Conservation (phyloP, 1,139 yeast species). For the Saccharomycopsis hybrid region DNA sequence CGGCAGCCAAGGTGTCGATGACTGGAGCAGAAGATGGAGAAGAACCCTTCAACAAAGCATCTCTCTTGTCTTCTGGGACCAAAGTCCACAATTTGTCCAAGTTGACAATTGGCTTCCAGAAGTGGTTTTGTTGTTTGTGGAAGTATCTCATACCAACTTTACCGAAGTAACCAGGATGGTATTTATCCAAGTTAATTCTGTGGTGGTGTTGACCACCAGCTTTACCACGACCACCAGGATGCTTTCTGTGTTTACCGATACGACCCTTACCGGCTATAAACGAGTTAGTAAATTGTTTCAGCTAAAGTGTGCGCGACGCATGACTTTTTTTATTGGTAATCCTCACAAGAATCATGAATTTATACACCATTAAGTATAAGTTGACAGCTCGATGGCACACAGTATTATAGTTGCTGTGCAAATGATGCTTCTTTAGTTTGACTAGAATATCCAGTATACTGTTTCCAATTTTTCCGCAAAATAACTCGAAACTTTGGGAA, state of each 20-base stretch:
- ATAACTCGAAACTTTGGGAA: too few species aligned
- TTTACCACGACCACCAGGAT: conserved; percentile 99
- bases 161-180: conserved; percentile 99
- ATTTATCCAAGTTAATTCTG: conserved; percentile 99
- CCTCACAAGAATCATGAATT: too few species aligned
- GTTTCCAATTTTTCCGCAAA: too few species aligned
- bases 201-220: conserved; percentile 99
- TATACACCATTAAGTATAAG: not conserved
- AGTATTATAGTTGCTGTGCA: not conserved
- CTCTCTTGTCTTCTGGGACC: conserved; percentile 92
- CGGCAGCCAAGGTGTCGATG: conserved; percentile 98
- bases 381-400: not conserved
- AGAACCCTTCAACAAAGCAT: conserved; percentile 82
- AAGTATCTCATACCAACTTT: conserved; percentile 99
- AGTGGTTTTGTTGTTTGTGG: conserved; percentile 95
- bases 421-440: too few species aligned
- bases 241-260: conserved; percentile 99
- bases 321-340: too few species aligned
- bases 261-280: conserved; percentile 98
- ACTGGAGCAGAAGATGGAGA: conserved; percentile 94
- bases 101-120: conserved; percentile 98
- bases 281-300: conserved; percentile 13
- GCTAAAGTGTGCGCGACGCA: too few species aligned
- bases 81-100: conserved; percentile 98
- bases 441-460: too few species aligned